These are phyloP conservation scores for Diplodia intermedia DNA, from an alignment of 2,329 filamentous ascomycete genomes.

Conservation along the genomic window DNA sequence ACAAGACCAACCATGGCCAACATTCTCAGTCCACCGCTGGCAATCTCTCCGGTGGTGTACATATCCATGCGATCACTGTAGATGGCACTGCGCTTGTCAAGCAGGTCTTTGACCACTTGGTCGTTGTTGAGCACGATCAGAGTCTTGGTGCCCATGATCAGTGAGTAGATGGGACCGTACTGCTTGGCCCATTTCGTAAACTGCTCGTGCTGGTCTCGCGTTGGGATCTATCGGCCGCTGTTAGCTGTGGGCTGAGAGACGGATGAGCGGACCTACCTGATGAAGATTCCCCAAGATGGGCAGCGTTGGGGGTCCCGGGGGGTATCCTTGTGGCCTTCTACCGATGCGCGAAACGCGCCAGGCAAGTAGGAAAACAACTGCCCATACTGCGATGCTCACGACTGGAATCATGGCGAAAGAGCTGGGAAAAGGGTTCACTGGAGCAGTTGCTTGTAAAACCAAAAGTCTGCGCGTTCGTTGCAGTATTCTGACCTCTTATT, in stretches of 20 bases:
- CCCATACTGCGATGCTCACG: constrained; percentile 1
- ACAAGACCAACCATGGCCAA: constrained; percentile 36
- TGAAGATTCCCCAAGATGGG: constrained; percentile 62
- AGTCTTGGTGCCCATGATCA: constrained; percentile 58
- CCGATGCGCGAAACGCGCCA: constrained; percentile 33
- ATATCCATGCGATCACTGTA: constrained; percentile 57
- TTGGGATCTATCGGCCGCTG: constrained; percentile 48
- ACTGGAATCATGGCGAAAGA: background rate
- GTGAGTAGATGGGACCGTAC: constrained; percentile 60
- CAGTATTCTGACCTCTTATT: background rate
- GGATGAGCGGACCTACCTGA: constrained; percentile 37
- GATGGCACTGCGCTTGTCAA: constrained; percentile 59
- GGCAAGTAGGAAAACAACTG: constrained; percentile 3
- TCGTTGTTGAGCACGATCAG: constrained; percentile 58
- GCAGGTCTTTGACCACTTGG: constrained; percentile 57
- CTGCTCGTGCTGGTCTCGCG: constrained; percentile 52
- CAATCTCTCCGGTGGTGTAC: constrained; percentile 48
- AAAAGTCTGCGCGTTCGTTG: background rate
- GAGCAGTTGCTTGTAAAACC: background rate
- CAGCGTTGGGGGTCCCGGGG: constrained; percentile 60
- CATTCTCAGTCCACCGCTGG: constrained; percentile 35
- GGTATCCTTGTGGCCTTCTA: constrained; percentile 47
- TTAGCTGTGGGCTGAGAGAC: constrained; percentile 2
- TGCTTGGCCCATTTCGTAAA: constrained; percentile 61
- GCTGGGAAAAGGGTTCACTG: too few relatives aligned